Evolutionary conservation across 1,284 basidiomycete genomes (phyloP).

Genomic region (Golubevia sp.): DNA sequence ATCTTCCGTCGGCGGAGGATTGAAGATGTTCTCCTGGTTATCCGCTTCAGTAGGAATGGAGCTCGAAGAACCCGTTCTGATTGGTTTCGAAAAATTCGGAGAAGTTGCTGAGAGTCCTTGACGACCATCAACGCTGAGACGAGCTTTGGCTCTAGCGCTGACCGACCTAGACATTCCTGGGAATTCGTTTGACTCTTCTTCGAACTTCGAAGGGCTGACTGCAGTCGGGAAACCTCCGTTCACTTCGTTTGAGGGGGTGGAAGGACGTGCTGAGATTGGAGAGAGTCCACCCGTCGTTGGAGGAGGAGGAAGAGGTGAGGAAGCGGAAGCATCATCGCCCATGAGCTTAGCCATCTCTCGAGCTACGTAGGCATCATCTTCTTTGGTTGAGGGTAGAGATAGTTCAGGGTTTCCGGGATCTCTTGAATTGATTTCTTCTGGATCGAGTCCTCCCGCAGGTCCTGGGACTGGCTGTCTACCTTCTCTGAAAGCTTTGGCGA

Average conservation of each 20-base stretch:
- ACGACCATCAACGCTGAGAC: neutral
- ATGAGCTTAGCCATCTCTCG: conserved; percentile 44
- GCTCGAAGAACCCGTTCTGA: neutral
- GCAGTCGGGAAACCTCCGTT: neutral
- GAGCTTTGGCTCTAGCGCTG: neutral
- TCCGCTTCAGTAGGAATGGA: neutral
- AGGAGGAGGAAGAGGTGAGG: neutral
- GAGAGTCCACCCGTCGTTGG: conserved; percentile 2
- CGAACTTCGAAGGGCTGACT: neutral
- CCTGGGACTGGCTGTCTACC: conserved; percentile 43
- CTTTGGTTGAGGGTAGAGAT: conserved; percentile 8
- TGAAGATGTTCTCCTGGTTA: neutral
- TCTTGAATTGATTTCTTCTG: neutral
- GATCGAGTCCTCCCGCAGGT: neutral
- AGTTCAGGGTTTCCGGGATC: neutral
- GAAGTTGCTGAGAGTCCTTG: neutral
- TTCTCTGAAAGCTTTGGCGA: conserved; percentile 84
- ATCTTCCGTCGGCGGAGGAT: neutral
- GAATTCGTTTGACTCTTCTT: neutral
- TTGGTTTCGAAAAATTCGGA: conserved; percentile 1
- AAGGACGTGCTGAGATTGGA: conserved; percentile 15
- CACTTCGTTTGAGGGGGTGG: neutral
- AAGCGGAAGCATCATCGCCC: conserved; percentile 4
- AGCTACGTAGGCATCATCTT: conserved; percentile 34
- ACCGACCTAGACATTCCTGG: neutral